These are phyloP conservation scores for Closterium sp. DNA, from an alignment of 139 green algal species.

Conservation along the genomic window DNA sequence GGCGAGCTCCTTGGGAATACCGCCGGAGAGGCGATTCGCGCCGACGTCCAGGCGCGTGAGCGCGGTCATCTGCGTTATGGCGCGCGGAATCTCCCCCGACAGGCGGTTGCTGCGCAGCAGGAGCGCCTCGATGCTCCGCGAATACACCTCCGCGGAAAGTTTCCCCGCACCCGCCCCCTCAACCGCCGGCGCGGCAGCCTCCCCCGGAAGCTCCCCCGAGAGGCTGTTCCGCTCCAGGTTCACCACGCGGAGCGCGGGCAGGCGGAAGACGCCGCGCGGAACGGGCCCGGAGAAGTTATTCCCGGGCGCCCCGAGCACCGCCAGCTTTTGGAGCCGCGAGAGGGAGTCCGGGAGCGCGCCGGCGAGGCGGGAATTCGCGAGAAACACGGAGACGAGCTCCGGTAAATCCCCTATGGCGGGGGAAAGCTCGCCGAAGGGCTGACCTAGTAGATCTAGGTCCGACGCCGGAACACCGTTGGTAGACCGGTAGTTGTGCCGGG, in stretches of 20 bases:
- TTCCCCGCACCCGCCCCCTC: no score
- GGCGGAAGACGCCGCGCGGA: neutral
- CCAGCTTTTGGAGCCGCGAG: no score
- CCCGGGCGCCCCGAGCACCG: neutral
- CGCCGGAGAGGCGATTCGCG: neutral
- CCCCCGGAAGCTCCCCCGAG: constrained; percentile 1
- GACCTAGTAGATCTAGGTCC: no score
- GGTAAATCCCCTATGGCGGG: no score
- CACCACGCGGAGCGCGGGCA: neutral
- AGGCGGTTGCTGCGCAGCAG: neutral
- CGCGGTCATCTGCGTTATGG: neutral
- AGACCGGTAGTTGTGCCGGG: no score
- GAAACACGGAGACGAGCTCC: no score
- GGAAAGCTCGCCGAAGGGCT: no score
- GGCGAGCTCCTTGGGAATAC: neutral
- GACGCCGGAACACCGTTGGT: no score
- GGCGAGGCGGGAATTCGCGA: no score
- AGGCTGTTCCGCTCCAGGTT: constrained; percentile 16
- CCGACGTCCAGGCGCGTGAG: neutral
- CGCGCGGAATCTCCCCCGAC: neutral
- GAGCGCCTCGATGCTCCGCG: neutral
- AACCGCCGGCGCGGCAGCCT: no score
- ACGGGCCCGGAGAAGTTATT: constrained; percentile 10
- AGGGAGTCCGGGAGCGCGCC: no score
- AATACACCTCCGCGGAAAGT: no score